phyloP scores from a whole-genome alignment of 345 rosid species.

The Gossypium bickii region DNA sequence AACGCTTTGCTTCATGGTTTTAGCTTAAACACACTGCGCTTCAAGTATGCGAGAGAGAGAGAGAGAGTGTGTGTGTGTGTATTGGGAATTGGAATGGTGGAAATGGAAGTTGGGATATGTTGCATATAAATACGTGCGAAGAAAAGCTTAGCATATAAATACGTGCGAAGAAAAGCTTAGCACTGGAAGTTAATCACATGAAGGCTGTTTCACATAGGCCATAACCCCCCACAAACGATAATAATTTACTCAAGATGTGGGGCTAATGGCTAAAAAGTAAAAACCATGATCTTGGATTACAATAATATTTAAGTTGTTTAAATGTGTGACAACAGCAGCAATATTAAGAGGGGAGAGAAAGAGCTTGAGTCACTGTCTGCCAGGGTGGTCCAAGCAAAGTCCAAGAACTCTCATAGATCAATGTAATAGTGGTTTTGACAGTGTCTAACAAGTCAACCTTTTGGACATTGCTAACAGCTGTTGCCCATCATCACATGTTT shows the following conservation, averaged over 20 bases:
- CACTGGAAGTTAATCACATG: background rate
- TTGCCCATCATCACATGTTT: slow-evolving; percentile 28
- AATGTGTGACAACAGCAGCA: slow-evolving; percentile 10
- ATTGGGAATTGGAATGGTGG: slow-evolving; percentile 10
- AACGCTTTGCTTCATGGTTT: slow-evolving; percentile 46
- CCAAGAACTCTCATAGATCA: slow-evolving; percentile 17
- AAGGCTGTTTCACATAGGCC: no score
- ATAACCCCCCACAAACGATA: background rate
- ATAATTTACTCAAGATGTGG: slow-evolving; percentile 11
- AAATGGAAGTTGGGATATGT: background rate
- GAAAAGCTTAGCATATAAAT: slow-evolving; percentile 21
- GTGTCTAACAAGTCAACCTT: slow-evolving; percentile 36
- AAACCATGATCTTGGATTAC: background rate
- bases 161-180: slow-evolving; percentile 17
- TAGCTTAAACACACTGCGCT: background rate
- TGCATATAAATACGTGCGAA: slow-evolving; percentile 30
- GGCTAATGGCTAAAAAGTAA: background rate
- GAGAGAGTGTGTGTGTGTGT: no score
- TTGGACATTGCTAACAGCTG: slow-evolving; percentile 38
- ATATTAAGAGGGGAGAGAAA: slow-evolving; percentile 6
- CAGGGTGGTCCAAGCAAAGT: slow-evolving; percentile 27
- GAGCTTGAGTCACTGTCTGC: slow-evolving; percentile 25
- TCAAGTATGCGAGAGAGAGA: no score
- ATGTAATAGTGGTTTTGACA: slow-evolving; percentile 31
- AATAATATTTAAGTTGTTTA: background rate